Conservation (phyloP, 2,329 filamentous ascomycete species). For the Hirsutella thompsonii region DNA sequence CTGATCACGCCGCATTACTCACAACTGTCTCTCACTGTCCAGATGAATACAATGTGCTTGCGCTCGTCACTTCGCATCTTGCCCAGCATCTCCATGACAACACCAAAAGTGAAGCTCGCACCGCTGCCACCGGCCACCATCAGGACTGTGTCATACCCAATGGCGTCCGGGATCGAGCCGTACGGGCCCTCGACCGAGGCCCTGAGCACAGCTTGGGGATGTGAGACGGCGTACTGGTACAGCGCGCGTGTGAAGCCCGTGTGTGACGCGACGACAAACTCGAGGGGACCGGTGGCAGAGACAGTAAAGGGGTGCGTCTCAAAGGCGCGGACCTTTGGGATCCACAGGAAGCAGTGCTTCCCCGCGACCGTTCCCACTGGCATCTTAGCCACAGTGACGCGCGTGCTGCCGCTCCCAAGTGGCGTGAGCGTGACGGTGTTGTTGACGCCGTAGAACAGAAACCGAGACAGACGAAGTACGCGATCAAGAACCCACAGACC, state of each 20-base stretch:
- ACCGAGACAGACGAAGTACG: slow-evolving; percentile 28
- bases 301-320: slow-evolving; percentile 56
- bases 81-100: slow-evolving; percentile 22
- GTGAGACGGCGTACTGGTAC: slow-evolving; percentile 33
- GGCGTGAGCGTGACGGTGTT: slow-evolving; percentile 40
- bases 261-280: slow-evolving; percentile 45
- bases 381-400: slow-evolving; percentile 38
- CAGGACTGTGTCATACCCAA: slow-evolving; percentile 40
- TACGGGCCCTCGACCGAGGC: slow-evolving; percentile 47
- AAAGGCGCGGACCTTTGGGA: slow-evolving; percentile 40
- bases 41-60: slow-evolving; percentile 23
- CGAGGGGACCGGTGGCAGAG: slow-evolving; percentile 34
- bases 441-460: slow-evolving; percentile 31
- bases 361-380: slow-evolving; percentile 34
- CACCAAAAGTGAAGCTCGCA: slow-evolving; percentile 39
- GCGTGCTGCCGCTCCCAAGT: slow-evolving; percentile 39
- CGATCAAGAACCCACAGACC: slow-evolving; percentile 39
- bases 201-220: slow-evolving; percentile 34
- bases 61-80: slow-evolving; percentile 8
- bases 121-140: slow-evolving; percentile 49
- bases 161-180: slow-evolving; percentile 38
- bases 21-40: slow-evolving; percentile 25
- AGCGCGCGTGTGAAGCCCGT: slow-evolving; percentile 46
- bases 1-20: background rate
- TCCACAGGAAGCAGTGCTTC: slow-evolving; percentile 52